These are phyloP conservation scores for Syzygium aromaticum DNA, from an alignment of 345 rosid species.

Conservation along the genomic window DNA sequence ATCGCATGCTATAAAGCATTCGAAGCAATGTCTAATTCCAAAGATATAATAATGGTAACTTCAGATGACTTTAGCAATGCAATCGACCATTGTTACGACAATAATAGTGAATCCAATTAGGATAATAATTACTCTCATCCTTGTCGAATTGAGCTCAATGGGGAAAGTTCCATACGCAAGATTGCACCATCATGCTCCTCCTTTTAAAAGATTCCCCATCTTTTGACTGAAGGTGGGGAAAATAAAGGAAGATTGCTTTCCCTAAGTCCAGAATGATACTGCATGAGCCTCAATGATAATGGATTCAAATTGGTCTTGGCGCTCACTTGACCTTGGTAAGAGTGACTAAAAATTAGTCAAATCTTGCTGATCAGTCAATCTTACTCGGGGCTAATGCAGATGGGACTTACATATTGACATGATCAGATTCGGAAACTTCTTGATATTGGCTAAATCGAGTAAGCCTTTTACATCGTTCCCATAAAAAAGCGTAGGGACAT, in stretches of 20 bases:
- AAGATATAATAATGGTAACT: background rate
- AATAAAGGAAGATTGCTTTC: background rate
- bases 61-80: background rate
- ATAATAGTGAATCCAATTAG: background rate
- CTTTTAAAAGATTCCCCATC: background rate
- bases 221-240: background rate
- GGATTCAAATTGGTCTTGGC: background rate
- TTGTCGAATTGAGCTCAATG: background rate
- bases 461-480: background rate
- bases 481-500: background rate
- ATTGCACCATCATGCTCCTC: background rate
- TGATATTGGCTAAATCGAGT: background rate
- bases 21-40: background rate
- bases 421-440: background rate
- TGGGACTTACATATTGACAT: background rate
- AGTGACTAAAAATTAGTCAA: background rate
- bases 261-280: background rate
- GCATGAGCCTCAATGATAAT: background rate
- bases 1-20: background rate
- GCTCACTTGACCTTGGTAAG: background rate
- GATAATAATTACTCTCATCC: background rate
- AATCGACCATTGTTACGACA: background rate
- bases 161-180: background rate
- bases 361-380: background rate
- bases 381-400: background rate